Conservation (phyloP, 495 filamentous ascomycete genomes). For the Daldinia caldariorum region DNA sequence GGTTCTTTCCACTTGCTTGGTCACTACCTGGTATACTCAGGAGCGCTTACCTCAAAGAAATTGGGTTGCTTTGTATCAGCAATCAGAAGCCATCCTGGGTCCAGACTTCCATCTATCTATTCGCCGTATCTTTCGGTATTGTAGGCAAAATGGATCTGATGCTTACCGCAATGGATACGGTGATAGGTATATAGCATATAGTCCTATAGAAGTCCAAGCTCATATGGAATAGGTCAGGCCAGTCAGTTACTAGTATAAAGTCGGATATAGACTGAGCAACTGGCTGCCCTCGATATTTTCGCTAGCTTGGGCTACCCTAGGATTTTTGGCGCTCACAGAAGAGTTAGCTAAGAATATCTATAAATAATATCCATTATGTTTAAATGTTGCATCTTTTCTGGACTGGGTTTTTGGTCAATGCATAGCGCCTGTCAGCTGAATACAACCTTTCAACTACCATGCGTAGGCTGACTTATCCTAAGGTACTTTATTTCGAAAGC, state of each 20-base stretch:
- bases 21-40: not conserved
- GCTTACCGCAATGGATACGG: not conserved
- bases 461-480: not conserved
- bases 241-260: not conserved
- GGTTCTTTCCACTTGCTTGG: not conserved
- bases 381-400: not conserved
- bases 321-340: not conserved
- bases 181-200: not conserved
- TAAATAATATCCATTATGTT: slow-evolving; percentile 1
- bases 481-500: not conserved
- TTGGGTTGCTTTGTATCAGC: not conserved
- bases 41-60: not conserved
- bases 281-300: not conserved
- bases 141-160: not conserved
- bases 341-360: not conserved
- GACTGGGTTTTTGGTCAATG: not conserved
- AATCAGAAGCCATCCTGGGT: not conserved
- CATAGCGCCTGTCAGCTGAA: not conserved
- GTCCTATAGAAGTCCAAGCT: not conserved
- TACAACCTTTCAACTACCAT: not conserved
- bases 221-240: not conserved
- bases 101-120: not conserved
- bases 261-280: not conserved
- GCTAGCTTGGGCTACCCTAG: not conserved
- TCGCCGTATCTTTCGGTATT: not conserved